These are phyloP conservation scores for Friedmanniomyces simplex DNA, from an alignment of 495 filamentous ascomycete genomes.

Conservation along the genomic window DNA sequence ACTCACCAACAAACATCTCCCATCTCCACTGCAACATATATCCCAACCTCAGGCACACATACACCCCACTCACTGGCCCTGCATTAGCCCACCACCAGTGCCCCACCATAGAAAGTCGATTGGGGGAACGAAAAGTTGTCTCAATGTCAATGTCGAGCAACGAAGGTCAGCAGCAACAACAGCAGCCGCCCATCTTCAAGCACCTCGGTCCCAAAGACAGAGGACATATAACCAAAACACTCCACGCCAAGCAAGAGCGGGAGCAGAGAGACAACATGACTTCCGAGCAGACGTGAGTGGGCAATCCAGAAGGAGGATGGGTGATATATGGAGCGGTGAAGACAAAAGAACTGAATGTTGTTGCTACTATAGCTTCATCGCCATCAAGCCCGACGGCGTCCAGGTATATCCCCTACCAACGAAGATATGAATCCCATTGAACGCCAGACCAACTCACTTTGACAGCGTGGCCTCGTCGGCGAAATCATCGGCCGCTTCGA, in stretches of 20 bases:
- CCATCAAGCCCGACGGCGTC: conserved; percentile 98
- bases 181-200: conserved; percentile 37
- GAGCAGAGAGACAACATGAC: conserved; percentile 57
- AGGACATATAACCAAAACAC: conserved; percentile 22
- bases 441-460: conserved; percentile 24
- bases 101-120: not conserved
- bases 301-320: not conserved
- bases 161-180: too few species aligned
- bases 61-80: too few species aligned
- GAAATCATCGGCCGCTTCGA: conserved; percentile 97
- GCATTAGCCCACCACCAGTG: not conserved
- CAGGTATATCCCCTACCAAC: conserved; percentile 54
- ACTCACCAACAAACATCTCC: not conserved
- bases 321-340: conserved; percentile 10
- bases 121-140: not conserved
- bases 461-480: conserved; percentile 90
- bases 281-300: conserved; percentile 84
- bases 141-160: not conserved
- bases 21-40: not conserved
- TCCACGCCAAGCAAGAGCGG: conserved; percentile 28
- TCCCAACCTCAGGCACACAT: not conserved
- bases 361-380: conserved; percentile 77
- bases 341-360: conserved; percentile 1
- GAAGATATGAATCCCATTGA: too few species aligned
- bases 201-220: conserved; percentile 39